Percentiles rank a stretch among this genome's conserved stretches.
Conservation (phyloP, 176 grass and related monocot genomes). For the Carex cristatella region DNA sequence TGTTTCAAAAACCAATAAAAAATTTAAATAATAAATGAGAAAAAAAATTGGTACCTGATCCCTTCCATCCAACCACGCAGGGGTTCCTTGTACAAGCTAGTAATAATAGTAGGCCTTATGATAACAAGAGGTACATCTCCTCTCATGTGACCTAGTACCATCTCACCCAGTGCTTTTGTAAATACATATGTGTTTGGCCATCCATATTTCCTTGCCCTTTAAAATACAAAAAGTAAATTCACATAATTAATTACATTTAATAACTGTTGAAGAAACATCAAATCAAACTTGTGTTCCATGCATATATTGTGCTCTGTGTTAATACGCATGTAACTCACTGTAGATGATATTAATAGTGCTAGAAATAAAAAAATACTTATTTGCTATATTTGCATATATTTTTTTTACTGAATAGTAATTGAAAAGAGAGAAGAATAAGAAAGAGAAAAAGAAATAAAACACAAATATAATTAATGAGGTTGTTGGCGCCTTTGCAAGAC, state of each 20-base stretch:
- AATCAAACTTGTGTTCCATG: not conserved
- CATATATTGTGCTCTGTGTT: not conserved
- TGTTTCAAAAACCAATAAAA: not conserved
- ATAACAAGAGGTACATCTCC: constrained; percentile 44
- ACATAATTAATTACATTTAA: not conserved
- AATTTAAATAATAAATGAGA: not conserved
- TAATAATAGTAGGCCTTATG: constrained; percentile 64
- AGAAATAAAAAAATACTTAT: not conserved
- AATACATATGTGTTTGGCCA: constrained; percentile 92
- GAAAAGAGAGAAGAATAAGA: not conserved
- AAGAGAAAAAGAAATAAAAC: not conserved
- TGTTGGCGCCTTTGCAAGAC: not conserved
- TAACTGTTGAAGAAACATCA: not conserved
- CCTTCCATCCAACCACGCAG: constrained; percentile 86
- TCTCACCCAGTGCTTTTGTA: constrained; percentile 81
- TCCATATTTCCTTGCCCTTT: constrained; percentile 53
- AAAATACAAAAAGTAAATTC: not conserved
- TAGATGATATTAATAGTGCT: not conserved
- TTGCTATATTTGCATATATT: no score
- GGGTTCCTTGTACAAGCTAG: constrained; percentile 52
- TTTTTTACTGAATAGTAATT: no score
- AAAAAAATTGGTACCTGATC: constrained; percentile 23
- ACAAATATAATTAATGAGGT: not conserved
- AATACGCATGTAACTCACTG: not conserved
- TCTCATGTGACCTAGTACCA: constrained; percentile 31